These are phyloP conservation scores for Bacterosira constricta DNA, from an alignment of 108 stramenopile species.

Conservation along the genomic window DNA sequence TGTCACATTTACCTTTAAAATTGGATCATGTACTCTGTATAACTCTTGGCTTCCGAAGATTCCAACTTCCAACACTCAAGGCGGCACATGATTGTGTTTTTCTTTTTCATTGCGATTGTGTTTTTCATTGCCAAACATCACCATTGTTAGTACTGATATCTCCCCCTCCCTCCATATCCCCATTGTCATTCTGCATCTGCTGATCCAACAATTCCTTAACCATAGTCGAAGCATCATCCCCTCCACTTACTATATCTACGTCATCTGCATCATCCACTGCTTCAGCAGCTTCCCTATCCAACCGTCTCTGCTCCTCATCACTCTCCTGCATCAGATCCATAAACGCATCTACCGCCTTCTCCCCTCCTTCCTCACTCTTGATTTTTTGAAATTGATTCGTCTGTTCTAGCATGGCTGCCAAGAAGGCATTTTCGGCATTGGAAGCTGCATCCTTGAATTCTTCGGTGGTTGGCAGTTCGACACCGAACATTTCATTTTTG, in stretches of 20 bases:
- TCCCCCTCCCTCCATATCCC: no score
- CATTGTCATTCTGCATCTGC: no score
- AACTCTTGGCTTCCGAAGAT: no score
- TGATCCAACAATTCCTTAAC: no score
- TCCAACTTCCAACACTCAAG: no score
- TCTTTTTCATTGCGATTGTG: no score
- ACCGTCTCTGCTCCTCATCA: slow-evolving; percentile 11
- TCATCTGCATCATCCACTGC: neutral
- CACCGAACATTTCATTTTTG: slow-evolving; percentile 20
- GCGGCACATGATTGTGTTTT: no score
- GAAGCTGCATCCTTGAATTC: slow-evolving; percentile 31
- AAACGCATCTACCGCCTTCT: slow-evolving; percentile 27
- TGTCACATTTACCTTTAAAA: no score
- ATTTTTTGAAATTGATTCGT: slow-evolving; percentile 24
- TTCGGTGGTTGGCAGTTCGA: slow-evolving; percentile 20
- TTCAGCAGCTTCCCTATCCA: neutral
- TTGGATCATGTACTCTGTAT: no score
- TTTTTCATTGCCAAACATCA: no score
- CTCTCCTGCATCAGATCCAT: slow-evolving; percentile 30
- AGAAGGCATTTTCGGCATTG: slow-evolving; percentile 41
- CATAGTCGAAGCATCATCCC: no score
- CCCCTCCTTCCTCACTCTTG: slow-evolving; percentile 22
- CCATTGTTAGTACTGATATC: no score
- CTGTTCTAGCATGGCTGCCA: slow-evolving; percentile 42
- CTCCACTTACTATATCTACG: neutral